Conservation (phyloP, 208 protist species). For the Spongospora subterranea region DNA sequence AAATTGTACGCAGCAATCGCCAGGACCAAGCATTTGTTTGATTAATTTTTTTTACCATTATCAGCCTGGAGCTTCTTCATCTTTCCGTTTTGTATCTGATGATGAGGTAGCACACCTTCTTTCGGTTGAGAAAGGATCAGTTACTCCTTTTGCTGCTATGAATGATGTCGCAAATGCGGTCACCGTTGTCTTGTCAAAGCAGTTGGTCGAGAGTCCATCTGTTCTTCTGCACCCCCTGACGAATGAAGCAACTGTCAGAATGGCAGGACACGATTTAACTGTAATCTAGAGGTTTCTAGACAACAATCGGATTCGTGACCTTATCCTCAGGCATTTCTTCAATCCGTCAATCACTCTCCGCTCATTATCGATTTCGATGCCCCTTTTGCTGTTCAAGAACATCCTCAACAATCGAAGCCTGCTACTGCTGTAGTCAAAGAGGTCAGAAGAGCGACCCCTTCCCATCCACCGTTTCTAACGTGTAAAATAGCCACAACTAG, state of each 20-base stretch:
- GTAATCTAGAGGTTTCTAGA: neutral
- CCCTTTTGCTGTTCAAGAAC: neutral
- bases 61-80: neutral
- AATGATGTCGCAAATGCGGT: neutral
- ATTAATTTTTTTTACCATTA: neutral
- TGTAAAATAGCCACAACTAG: neutral
- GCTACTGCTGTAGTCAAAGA: neutral
- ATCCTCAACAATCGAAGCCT: neutral
- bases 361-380: constrained; percentile 37
- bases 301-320: neutral
- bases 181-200: neutral
- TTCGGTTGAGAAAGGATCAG: neutral
- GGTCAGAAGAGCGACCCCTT: neutral
- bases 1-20: constrained; percentile 21
- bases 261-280: neutral
- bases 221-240: constrained; percentile 14
- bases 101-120: constrained; percentile 21
- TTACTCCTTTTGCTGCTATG: constrained; percentile 50
- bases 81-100: constrained; percentile 29
- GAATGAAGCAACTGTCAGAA: constrained; percentile 51
- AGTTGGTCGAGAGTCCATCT: neutral
- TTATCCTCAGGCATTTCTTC: neutral
- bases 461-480: neutral
- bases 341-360: constrained; percentile 21
- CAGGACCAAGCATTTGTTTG: neutral